Base-by-base conservation (phyloP, 768 basidiomycete species). In the Lepiota venenata region DNA sequence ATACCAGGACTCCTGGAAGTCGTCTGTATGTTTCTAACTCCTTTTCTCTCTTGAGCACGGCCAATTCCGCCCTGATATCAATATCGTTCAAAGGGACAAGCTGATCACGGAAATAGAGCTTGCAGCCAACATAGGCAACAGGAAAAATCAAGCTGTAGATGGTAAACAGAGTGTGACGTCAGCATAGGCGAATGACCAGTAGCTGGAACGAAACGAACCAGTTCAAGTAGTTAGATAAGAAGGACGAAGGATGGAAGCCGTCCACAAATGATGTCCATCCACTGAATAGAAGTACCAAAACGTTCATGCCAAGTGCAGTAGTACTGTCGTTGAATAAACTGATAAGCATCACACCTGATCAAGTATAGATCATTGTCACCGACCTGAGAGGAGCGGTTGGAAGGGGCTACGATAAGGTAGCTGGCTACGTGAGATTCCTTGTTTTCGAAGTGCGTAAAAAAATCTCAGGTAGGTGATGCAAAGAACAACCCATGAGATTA, bases 331-430 rank as follows among this genome's bases (percentile, higher is more conserved):
- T 4, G 40, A 45, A 32, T 32, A 20, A 15, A 20, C 47, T 51
- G 7, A 52, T 37, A 51, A 27, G 11, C 38, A 54, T 42, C 42
- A 9, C 27, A 27, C 41, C 29, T 27, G 12, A 14, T 20, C 10
- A 51, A 14, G 15, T 9, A 8, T 36, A n/a, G 38, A n/a, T 41
- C 7, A 39, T 49, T 18, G 48, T 14, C 44, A 58, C 64, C 42
- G 51, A 65, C 66, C 9, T n/a, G 77, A 72, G 16, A 77, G 70
- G 56, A 71, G 78, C 9, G 78, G 77, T 57, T 76, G 77, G 55
- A 74, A 73, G 12, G 80, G 78, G 32, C 71, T 75, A 61, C 68
- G 65, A 62, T 71, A 71, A 7, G 71, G 69, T 6, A 72, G 59
- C n/a, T 44, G 52, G 38, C 66, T 60, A 41, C 71, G 59, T 49